Percentiles rank a stretch among this genome's conserved stretches.
phyloP scores from a whole-genome alignment of 805 yeast species.

The Barnettozyma botsteinii region DNA sequence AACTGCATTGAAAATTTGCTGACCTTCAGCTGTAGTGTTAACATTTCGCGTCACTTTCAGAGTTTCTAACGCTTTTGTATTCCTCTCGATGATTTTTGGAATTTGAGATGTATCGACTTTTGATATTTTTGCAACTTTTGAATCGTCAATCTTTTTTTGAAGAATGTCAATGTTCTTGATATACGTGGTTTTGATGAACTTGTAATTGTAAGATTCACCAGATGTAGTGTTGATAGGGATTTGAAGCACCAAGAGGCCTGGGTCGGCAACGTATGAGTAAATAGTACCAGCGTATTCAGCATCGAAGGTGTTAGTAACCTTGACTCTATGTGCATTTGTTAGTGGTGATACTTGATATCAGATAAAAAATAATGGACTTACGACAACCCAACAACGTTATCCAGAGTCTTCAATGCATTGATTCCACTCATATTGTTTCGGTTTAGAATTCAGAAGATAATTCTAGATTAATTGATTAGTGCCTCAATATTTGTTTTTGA shows the following conservation, averaged over 20 bases:
- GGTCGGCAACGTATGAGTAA: conserved; percentile 49
- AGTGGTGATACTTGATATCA: no score
- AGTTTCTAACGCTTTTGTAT: conserved; percentile 21
- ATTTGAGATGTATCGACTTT: conserved; percentile 13
- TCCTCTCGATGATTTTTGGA: conserved; percentile 14
- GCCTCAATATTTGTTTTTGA: background rate
- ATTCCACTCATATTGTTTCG: conserved; percentile 3
- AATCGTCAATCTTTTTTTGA: conserved; percentile 31
- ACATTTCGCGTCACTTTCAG: conserved; percentile 27
- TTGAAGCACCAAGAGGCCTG: conserved; percentile 31
- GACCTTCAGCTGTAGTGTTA: conserved; percentile 38
- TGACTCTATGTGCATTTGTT: conserved; percentile 37
- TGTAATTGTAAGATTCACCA: conserved; percentile 30
- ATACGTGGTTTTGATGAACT: conserved; percentile 51
- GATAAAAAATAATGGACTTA: conserved; percentile 8
- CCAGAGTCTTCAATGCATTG: conserved; percentile 7
- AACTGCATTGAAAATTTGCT: conserved; percentile 37
- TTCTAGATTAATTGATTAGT: no score
- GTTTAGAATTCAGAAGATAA: no score
- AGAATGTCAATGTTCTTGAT: conserved; percentile 46
- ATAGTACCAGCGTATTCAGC: conserved; percentile 54
- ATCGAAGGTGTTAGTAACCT: conserved; percentile 54
- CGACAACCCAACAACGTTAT: conserved; percentile 12
- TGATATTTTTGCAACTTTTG: conserved; percentile 15
- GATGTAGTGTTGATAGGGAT: conserved; percentile 6